Conservation (phyloP, 305 asterid species). For the Solanum hybrid region DNA sequence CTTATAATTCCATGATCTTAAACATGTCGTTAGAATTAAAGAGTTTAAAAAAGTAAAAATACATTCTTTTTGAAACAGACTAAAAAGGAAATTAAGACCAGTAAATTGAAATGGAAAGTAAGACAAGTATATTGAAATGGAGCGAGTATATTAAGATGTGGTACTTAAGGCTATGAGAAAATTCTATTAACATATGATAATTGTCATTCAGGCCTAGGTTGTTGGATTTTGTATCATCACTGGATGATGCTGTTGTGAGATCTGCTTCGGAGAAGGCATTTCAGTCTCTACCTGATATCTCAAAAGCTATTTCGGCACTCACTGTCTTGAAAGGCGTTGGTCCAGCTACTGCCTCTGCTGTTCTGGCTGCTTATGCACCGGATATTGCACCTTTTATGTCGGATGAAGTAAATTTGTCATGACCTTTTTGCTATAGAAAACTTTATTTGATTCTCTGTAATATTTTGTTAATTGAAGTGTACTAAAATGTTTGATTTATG, state of each 20-base stretch:
- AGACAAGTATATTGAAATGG: not conserved
- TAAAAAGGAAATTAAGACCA: not conserved
- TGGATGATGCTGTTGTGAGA: slow-evolving; percentile 42
- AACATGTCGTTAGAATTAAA: not conserved
- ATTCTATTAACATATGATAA: not conserved
- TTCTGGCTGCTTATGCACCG: slow-evolving; percentile 75
- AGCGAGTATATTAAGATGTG: not conserved
- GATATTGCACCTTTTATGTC: slow-evolving; percentile 80
- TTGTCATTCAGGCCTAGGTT: slow-evolving; percentile 39
- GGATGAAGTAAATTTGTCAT: slow-evolving; percentile 47
- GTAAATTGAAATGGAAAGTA: not conserved
- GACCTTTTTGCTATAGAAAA: not conserved
- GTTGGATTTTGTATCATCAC: slow-evolving; percentile 50
- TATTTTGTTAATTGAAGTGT: not conserved
- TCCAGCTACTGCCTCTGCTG: slow-evolving; percentile 88
- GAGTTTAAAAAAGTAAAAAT: not conserved
- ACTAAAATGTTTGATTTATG: not conserved
- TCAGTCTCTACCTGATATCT: slow-evolving; percentile 47
- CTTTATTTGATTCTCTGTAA: not conserved
- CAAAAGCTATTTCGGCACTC: slow-evolving; percentile 45
- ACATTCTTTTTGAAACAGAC: not conserved
- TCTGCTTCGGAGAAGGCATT: slow-evolving; percentile 64
- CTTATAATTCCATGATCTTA: not conserved
- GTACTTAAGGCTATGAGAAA: not conserved
- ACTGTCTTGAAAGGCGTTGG: slow-evolving; percentile 81